Evolutionary conservation across 2,329 filamentous ascomycete genomes (phyloP).

Genomic region (Neonectria faginata): DNA sequence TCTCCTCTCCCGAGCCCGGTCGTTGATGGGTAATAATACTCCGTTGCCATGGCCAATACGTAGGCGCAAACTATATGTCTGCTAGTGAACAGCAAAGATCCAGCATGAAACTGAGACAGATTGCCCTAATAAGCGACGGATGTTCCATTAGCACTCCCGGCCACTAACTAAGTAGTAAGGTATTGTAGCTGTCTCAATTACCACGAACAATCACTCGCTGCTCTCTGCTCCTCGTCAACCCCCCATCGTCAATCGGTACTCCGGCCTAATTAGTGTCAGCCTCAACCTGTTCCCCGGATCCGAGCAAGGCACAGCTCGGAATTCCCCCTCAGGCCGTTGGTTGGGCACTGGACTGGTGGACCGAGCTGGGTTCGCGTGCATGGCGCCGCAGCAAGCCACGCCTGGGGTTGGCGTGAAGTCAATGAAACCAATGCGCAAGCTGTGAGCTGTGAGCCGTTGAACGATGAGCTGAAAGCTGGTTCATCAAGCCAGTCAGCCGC

Average conservation of each 20-base stretch:
- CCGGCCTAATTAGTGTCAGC: no score
- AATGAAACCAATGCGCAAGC: no score
- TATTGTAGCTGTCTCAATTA: background rate
- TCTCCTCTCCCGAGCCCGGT: constrained; percentile 18
- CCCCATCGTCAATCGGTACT: background rate
- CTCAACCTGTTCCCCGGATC: background rate
- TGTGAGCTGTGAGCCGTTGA: background rate
- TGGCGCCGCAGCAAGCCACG: constrained; percentile 10
- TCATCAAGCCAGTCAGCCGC: constrained; percentile 8
- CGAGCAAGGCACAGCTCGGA: constrained; percentile 2
- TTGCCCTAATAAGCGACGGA: no score
- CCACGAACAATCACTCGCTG: no score
- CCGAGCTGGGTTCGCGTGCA: constrained; percentile 3
- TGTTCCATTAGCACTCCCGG: background rate
- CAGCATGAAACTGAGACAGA: background rate
- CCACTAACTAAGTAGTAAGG: no score
- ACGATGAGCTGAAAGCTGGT: constrained; percentile 1
- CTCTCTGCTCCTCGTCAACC: background rate
- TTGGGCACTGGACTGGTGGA: constrained; percentile 8
- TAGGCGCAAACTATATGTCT: background rate
- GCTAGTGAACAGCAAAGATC: background rate
- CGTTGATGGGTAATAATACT: background rate
- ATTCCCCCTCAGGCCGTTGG: constrained; percentile 17
- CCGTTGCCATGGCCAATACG: background rate
- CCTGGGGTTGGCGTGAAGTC: background rate